Conservation (phyloP, 768 basidiomycete species). For the Serendipita sp. region DNA sequence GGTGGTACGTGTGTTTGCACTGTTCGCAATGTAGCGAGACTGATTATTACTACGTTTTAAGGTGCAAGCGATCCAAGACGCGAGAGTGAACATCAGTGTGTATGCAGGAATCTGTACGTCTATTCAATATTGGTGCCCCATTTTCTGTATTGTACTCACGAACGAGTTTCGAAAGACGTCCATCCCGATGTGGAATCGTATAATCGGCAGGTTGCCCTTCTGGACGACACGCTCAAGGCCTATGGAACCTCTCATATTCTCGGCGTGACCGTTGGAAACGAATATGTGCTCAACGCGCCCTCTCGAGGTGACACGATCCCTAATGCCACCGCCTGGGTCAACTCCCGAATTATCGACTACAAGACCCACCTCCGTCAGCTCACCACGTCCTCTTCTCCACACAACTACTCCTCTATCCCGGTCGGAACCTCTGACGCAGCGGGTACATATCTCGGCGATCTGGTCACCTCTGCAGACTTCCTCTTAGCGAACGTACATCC, state of each 20-base stretch:
- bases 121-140: not conserved
- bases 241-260: not conserved
- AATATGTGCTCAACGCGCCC: conserved; percentile 1
- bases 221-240: not conserved
- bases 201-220: not conserved
- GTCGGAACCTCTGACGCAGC: not conserved
- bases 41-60: not conserved
- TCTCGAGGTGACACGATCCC: conserved; percentile 2
- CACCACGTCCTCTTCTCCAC: not conserved
- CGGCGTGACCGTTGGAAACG: conserved; percentile 2
- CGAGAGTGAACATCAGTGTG: not conserved
- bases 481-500: not conserved
- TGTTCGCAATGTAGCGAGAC: not conserved
- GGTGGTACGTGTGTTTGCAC: not conserved
- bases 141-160: too few relatives aligned
- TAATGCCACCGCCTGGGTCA: not conserved
- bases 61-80: not conserved
- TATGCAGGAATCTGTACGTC: conserved; percentile 3
- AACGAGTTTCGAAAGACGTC: too few relatives aligned
- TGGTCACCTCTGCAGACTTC: not conserved
- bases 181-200: conserved; percentile 3
- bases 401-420: not conserved
- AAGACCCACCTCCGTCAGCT: not conserved
- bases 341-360: not conserved
- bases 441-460: not conserved